These are phyloP conservation scores for Yarrowia porcina DNA, from an alignment of 805 yeast species.

Conservation along the genomic window DNA sequence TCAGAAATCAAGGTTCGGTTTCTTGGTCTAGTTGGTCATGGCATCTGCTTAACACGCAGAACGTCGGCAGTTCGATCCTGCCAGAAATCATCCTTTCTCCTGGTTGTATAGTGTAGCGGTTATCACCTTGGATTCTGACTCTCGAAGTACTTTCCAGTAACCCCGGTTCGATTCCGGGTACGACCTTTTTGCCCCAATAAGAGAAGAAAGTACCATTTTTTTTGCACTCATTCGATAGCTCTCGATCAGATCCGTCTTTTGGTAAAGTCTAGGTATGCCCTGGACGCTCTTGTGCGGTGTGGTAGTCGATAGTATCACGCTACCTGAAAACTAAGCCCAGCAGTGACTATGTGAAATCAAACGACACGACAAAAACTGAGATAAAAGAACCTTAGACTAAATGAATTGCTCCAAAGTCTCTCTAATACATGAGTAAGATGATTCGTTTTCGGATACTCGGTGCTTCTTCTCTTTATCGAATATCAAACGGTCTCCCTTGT, in stretches of 20 bases:
- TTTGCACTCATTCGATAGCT: neutral
- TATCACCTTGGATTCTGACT: slow-evolving; percentile 24
- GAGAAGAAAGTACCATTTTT: neutral
- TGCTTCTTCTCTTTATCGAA: too few relatives aligned
- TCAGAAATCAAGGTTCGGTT: slow-evolving; percentile 29
- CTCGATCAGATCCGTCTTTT: neutral
- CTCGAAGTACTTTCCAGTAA: neutral
- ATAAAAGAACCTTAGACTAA: too few relatives aligned
- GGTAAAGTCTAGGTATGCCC: neutral
- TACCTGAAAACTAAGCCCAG: too few relatives aligned
- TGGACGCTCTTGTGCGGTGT: too few relatives aligned
- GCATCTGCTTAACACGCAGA: slow-evolving; percentile 99
- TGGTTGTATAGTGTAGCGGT: slow-evolving; percentile 24
- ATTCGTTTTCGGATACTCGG: too few relatives aligned
- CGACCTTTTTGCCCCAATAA: neutral
- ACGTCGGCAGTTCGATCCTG: slow-evolving; percentile 99
- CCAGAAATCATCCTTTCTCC: slow-evolving; percentile 21
- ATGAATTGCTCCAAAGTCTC: too few relatives aligned
- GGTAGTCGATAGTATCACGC: too few relatives aligned
- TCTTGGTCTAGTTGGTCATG: slow-evolving; percentile 98
- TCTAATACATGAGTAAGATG: too few relatives aligned
- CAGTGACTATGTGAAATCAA: too few relatives aligned
- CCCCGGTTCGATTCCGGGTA: slow-evolving; percentile 25
- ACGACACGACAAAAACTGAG: too few relatives aligned
- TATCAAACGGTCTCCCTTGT: too few relatives aligned